phyloP scores from a whole-genome alignment of 148 eudicot genomes.

The Cornus kousa region DNA sequence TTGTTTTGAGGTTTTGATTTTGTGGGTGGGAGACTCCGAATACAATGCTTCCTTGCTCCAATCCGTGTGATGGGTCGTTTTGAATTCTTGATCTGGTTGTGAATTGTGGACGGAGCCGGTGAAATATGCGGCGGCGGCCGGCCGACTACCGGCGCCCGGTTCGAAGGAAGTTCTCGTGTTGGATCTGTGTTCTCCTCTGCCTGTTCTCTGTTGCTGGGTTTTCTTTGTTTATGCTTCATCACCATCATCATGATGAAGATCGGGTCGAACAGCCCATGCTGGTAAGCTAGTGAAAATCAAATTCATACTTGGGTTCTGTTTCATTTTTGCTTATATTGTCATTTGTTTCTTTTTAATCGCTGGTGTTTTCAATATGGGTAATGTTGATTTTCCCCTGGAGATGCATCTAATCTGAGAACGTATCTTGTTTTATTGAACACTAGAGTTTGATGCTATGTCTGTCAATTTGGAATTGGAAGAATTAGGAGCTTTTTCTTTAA shows the following conservation, averaged over 20 bases:
- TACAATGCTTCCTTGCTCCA: conserved; percentile 14
- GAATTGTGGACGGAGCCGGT: conserved; percentile 16
- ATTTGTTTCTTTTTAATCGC: no score
- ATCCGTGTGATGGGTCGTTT: conserved; percentile 19
- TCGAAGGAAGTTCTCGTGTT: conserved; percentile 54
- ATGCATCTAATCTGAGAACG: background rate
- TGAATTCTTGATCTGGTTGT: conserved; percentile 17
- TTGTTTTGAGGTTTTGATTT: conserved; percentile 12
- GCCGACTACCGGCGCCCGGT: conserved; percentile 87
- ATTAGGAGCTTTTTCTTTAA: background rate
- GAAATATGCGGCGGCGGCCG: conserved; percentile 76
- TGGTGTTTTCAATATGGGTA: background rate
- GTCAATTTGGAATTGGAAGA: background rate
- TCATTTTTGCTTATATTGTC: background rate
- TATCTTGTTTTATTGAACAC: background rate
- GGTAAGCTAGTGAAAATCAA: background rate
- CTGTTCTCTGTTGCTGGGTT: conserved; percentile 56
- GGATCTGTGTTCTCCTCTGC: conserved; percentile 78
- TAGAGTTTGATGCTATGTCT: background rate
- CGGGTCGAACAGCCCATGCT: conserved; percentile 38
- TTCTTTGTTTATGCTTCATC: conserved; percentile 61
- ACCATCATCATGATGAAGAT: conserved; percentile 50
- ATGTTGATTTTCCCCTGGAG: background rate
- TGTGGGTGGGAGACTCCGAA: background rate
- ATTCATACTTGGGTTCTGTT: background rate